These are phyloP conservation scores for Agaricus sinodeliciosus DNA, from an alignment of 768 basidiomycete genomes.

Conservation along the genomic window DNA sequence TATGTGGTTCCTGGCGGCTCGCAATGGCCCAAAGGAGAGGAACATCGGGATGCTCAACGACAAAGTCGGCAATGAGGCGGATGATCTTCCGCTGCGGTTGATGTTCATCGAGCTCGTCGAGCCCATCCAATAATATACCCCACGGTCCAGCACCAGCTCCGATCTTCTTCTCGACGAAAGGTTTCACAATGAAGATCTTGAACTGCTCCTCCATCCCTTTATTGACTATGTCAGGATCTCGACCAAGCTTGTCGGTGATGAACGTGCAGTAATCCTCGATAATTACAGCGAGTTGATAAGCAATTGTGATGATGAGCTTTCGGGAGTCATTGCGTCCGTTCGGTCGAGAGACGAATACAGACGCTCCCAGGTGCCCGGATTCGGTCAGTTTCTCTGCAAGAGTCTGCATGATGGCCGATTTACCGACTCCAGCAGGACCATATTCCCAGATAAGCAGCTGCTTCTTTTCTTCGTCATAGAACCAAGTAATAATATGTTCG, in stretches of 20 bases:
- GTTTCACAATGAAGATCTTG: background rate
- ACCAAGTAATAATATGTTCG: background rate
- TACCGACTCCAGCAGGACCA: slow-evolving; percentile 10
- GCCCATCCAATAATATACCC: background rate
- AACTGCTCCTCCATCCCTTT: slow-evolving; percentile 1
- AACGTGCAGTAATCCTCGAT: background rate
- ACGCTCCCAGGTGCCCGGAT: background rate
- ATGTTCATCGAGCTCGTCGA: background rate
- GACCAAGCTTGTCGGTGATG: background rate
- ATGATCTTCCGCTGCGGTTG: background rate
- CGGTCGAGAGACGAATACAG: slow-evolving; percentile 2
- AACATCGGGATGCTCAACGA: background rate
- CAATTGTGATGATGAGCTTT: background rate
- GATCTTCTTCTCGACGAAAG: background rate
- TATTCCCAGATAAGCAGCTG: background rate
- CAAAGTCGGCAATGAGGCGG: background rate
- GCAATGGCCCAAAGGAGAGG: background rate
- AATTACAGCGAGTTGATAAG: background rate
- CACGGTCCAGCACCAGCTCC: background rate
- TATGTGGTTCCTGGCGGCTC: background rate
- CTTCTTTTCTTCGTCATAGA: background rate
- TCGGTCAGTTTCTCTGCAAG: background rate
- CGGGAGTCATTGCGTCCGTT: background rate
- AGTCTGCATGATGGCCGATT: slow-evolving; percentile 5
- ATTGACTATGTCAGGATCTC: background rate